Evolutionary conservation across 352 stramenopile genomes (phyloP).

Genomic region (Globisporangium orthogonon): DNA sequence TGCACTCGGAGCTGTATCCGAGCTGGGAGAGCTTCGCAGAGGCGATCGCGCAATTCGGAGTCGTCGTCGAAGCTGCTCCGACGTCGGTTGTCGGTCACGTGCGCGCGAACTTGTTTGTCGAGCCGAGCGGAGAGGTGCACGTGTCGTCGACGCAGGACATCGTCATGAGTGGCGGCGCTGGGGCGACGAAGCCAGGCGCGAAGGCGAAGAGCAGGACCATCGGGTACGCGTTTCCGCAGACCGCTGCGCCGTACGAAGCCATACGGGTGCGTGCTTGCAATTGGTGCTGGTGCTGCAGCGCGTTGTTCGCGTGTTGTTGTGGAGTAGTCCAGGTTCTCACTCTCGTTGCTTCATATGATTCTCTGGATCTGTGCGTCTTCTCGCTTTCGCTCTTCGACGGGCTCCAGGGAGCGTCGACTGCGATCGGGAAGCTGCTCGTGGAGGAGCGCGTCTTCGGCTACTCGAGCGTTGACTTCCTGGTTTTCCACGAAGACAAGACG

Average conservation of each 20-base stretch:
- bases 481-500: slow-evolving; percentile 56
- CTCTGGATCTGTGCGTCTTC: too few species aligned
- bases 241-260: slow-evolving; percentile 60
- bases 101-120: slow-evolving; percentile 75
- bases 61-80: slow-evolving; percentile 74
- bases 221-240: slow-evolving; percentile 76
- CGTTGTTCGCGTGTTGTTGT: too few species aligned
- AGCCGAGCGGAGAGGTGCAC: slow-evolving; percentile 58
- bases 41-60: slow-evolving; percentile 61
- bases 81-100: slow-evolving; percentile 33
- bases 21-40: slow-evolving; percentile 50
- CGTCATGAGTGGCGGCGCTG: slow-evolving; percentile 15
- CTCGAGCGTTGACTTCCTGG: slow-evolving; percentile 72
- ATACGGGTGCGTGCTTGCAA: slow-evolving; percentile 28
- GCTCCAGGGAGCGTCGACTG: slow-evolving; percentile 31
- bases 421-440: slow-evolving; percentile 36
- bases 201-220: slow-evolving; percentile 26
- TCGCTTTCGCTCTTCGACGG: background rate
- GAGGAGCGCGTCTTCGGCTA: slow-evolving; percentile 67
- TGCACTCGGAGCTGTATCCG: slow-evolving; percentile 48
- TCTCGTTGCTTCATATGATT: too few species aligned
- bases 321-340: too few species aligned
- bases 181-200: background rate
- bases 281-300: background rate
- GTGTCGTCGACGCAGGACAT: slow-evolving; percentile 68